Percentiles rank a stretch among this genome's conserved stretches.
Conservation (phyloP, 2,329 filamentous ascomycete species). For the Fusarium subglutinans region DNA sequence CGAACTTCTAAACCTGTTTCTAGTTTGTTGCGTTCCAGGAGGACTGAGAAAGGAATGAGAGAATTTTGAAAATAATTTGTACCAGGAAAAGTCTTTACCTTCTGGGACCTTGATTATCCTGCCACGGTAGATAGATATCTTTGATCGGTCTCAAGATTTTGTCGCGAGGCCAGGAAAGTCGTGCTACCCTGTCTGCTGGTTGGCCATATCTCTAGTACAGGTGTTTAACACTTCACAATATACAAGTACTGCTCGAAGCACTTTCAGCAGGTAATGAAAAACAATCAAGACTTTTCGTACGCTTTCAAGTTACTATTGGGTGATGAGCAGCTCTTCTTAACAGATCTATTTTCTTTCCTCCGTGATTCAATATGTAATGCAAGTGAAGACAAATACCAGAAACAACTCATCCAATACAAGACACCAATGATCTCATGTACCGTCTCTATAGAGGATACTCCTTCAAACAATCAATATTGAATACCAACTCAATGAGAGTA, state of each 20-base stretch:
- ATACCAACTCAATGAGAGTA: background rate
- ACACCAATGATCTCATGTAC: constrained; percentile 7
- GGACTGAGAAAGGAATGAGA: background rate
- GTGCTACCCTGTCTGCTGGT: background rate
- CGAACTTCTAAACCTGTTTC: background rate
- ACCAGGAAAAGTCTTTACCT: background rate
- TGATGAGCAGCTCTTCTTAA: background rate
- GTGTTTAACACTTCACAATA: background rate
- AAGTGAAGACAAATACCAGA: background rate
- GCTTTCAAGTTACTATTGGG: constrained; percentile 19
- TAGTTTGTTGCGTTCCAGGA: background rate
- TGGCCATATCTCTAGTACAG: background rate
- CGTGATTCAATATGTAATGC: background rate
- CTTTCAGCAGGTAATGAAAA: background rate
- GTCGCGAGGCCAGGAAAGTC: background rate
- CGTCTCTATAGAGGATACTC: constrained; percentile 21
- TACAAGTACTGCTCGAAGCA: background rate
- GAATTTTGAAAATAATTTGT: background rate
- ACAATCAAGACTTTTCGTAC: constrained; percentile 26
- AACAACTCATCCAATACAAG: background rate
- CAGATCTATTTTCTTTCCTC: background rate
- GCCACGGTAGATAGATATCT: background rate
- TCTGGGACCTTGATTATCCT: background rate
- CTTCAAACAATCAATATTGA: constrained; percentile 5
- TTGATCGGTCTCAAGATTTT: background rate